Percentiles rank a stretch among this genome's conserved stretches.
phyloP scores from a whole-genome alignment of 2,329 filamentous ascomycete genomes.

The Neonectria neomacrospora region DNA sequence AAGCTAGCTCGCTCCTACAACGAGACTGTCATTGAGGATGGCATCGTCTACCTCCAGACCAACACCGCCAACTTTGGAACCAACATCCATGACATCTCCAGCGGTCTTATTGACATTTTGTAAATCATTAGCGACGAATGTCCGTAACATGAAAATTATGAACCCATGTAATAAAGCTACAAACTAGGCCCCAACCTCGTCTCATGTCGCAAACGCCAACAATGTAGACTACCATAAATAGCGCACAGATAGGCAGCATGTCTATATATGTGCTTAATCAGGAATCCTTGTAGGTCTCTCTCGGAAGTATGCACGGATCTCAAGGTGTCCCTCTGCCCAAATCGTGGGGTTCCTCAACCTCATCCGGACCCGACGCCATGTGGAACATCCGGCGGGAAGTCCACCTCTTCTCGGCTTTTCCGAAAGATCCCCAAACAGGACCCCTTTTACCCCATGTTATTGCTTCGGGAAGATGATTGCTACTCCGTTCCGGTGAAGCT shows the following conservation, averaged over 20 bases:
- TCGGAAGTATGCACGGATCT: too few relatives aligned
- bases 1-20: conserved; percentile 54
- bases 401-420: conserved; percentile 17
- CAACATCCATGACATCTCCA: conserved; percentile 50
- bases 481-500: not conserved
- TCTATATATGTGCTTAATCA: too few relatives aligned
- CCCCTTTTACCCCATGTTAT: not conserved
- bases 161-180: not conserved
- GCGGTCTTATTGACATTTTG: conserved; percentile 51
- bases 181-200: not conserved
- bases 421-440: conserved; percentile 1
- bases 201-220: too few relatives aligned
- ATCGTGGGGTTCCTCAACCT: too few relatives aligned
- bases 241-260: too few relatives aligned
- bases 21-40: conserved; percentile 61
- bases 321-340: too few relatives aligned
- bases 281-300: too few relatives aligned
- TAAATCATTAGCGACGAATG: conserved; percentile 32
- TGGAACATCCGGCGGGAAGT: conserved; percentile 17
- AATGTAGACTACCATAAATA: too few relatives aligned
- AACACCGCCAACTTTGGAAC: conserved; percentile 49
- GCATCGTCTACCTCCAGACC: conserved; percentile 61
- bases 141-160: conserved; percentile 5
- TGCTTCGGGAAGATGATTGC: not conserved
- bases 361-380: not conserved